Conservation (phyloP, 192 early-diverging fungal genomes). For the Chytriomyces confervae region DNA sequence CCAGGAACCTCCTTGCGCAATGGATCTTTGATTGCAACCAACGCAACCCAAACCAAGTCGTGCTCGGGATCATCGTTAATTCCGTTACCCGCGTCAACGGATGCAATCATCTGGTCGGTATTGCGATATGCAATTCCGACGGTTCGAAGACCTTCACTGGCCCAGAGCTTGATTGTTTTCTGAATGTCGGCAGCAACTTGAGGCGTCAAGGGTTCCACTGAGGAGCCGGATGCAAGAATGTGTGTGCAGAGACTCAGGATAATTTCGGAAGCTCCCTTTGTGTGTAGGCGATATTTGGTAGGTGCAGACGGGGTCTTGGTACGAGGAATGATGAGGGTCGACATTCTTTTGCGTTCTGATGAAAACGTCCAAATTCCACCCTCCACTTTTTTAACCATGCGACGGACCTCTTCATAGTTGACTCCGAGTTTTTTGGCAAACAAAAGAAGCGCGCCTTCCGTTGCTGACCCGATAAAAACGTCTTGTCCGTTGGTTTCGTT, state of each 20-base stretch:
- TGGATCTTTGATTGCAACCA: constrained; percentile 68
- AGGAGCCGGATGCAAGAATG: constrained; percentile 46
- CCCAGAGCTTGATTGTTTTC: constrained; percentile 61
- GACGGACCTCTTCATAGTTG: constrained; percentile 50
- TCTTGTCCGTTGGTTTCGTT: constrained; percentile 44
- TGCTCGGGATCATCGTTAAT: constrained; percentile 55
- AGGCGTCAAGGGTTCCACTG: constrained; percentile 32
- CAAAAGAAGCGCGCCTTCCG: constrained; percentile 64
- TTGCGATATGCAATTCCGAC: constrained; percentile 61
- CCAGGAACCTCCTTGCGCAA: constrained; percentile 62
- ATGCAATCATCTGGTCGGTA: constrained; percentile 46
- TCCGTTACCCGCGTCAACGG: constrained; percentile 27
- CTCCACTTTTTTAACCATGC: constrained; percentile 47
- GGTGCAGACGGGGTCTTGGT: constrained; percentile 14
- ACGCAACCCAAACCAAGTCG: constrained; percentile 57
- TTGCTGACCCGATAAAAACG: constrained; percentile 63
- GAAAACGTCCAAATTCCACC: constrained; percentile 65
- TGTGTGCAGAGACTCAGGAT: constrained; percentile 60
- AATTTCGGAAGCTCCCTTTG: constrained; percentile 68
- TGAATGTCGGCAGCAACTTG: constrained; percentile 40
- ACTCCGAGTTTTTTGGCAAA: constrained; percentile 54
- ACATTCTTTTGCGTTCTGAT: constrained; percentile 64
- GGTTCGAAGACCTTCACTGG: constrained; percentile 62
- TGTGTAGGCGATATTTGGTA: constrained; percentile 52
- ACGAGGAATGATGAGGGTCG: constrained; percentile 49